phyloP scores from a whole-genome alignment of 345 rosid species.

The Geranium brycei region DNA sequence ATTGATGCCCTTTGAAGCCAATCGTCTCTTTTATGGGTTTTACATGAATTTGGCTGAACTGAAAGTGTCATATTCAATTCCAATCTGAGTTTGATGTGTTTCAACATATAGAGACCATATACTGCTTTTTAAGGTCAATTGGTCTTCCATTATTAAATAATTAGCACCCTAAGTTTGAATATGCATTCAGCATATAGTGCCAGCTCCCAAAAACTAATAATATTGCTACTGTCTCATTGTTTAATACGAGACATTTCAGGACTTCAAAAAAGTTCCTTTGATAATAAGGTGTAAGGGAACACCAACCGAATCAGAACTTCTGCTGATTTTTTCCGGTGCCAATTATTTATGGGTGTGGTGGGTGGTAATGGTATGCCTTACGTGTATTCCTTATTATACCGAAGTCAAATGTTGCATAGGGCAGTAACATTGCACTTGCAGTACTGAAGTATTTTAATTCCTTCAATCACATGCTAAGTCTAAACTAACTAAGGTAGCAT shows the following conservation, averaged over 20 bases:
- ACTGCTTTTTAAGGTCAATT: neutral
- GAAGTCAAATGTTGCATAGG: neutral
- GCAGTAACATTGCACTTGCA: neutral
- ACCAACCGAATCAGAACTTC: too few relatives aligned
- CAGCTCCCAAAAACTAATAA: too few relatives aligned
- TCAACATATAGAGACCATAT: neutral
- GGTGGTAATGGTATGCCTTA: neutral
- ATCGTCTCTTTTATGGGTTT: neutral
- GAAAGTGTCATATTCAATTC: too few relatives aligned
- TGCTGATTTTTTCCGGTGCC: too few relatives aligned
- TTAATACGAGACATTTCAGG: too few relatives aligned
- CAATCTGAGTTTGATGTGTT: too few relatives aligned
- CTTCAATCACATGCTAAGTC: too few relatives aligned
- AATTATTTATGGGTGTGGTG: too few relatives aligned
- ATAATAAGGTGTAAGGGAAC: too few relatives aligned
- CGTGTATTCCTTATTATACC: neutral
- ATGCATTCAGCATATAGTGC: neutral
- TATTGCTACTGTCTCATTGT: conserved; percentile 4
- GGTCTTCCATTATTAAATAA: neutral
- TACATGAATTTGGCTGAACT: too few relatives aligned
- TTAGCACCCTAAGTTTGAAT: neutral
- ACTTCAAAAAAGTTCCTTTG: too few relatives aligned
- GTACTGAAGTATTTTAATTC: neutral
- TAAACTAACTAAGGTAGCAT: too few relatives aligned
- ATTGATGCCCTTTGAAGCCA: conserved; percentile 9